These are phyloP conservation scores for Cadophora luteo-olivacea DNA, from an alignment of 2,329 filamentous ascomycete species.

Conservation along the genomic window DNA sequence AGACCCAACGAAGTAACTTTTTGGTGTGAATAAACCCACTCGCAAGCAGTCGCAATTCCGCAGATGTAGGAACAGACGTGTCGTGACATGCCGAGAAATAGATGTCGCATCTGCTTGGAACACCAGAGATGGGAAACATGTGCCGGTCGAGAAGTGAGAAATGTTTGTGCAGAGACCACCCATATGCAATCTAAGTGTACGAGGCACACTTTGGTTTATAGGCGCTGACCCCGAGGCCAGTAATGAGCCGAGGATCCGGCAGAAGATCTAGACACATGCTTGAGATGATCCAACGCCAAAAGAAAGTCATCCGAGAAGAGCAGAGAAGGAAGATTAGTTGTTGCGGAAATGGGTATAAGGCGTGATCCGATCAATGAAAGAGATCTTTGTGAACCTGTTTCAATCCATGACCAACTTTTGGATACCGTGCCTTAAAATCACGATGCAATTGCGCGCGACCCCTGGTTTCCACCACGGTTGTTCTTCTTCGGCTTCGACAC, in stretches of 20 bases:
- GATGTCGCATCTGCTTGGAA: conserved; percentile 8
- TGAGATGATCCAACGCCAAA: conserved; percentile 43
- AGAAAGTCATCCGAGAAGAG: conserved; percentile 38
- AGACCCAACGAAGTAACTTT: conserved; percentile 29
- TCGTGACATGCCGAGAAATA: conserved; percentile 19
- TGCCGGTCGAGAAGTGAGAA: conserved; percentile 24
- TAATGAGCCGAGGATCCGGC: conserved; percentile 31
- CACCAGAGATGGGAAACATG: conserved; percentile 15
- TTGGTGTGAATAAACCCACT: conserved; percentile 29
- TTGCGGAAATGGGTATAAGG: conserved; percentile 21
- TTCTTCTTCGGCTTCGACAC: conserved; percentile 51
- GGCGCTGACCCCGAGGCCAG: conserved; percentile 27
- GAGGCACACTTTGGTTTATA: conserved; percentile 25
- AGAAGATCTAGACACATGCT: conserved; percentile 41
- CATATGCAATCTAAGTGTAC: conserved; percentile 39
- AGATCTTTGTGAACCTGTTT: conserved; percentile 13
- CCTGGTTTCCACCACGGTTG: conserved; percentile 44
- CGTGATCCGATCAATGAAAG: conserved; percentile 13
- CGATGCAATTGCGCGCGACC: conserved; percentile 44
- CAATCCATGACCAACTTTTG: conserved; percentile 20
- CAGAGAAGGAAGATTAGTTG: conserved; percentile 30
- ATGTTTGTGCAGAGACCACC: conserved; percentile 37
- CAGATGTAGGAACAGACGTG: conserved; percentile 17
- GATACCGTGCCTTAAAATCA: conserved; percentile 26
- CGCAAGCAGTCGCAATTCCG: conserved; percentile 18